A percentile compares a stretch with the other conserved stretches of the same genome.
Conservation (phyloP, 1,284 basidiomycete genomes). For the Termitomyces sp. region DNA sequence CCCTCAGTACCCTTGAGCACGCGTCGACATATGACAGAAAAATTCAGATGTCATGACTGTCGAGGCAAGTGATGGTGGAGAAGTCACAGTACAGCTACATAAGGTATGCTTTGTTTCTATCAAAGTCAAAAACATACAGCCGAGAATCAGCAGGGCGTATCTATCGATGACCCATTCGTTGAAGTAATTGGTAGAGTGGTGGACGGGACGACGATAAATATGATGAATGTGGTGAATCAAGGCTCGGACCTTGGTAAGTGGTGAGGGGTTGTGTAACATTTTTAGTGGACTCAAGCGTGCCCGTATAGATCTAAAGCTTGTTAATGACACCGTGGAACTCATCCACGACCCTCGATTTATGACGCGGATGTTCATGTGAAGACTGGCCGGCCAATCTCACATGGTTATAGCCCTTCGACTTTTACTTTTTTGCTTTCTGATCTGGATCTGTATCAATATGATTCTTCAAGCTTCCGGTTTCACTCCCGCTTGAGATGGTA, state of each 20-base stretch:
- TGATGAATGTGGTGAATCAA: slow-evolving; percentile 56
- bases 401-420: not conserved
- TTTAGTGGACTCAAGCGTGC: not conserved
- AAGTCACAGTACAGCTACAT: slow-evolving; percentile 54
- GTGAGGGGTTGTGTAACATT: not conserved
- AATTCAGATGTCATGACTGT: slow-evolving; percentile 56
- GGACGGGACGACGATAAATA: slow-evolving; percentile 57
- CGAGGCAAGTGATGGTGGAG: slow-evolving; percentile 66
- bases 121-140: slow-evolving; percentile 1
- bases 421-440: not conserved
- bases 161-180: slow-evolving; percentile 52
- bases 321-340: slow-evolving; percentile 60
- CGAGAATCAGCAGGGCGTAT: slow-evolving; percentile 24
- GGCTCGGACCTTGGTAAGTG: slow-evolving; percentile 64
- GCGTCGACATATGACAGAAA: slow-evolving; percentile 32
- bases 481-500: not conserved
- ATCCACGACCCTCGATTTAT: slow-evolving; percentile 59
- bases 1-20: not conserved
- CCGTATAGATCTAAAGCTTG: slow-evolving; percentile 56
- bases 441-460: not conserved
- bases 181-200: slow-evolving; percentile 74
- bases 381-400: not conserved
- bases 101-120: slow-evolving; percentile 33
- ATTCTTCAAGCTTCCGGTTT: not conserved
- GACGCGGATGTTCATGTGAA: slow-evolving; percentile 39